These are phyloP conservation scores for Alternaria solani DNA, from an alignment of 2,329 filamentous ascomycete species.

Conservation along the genomic window DNA sequence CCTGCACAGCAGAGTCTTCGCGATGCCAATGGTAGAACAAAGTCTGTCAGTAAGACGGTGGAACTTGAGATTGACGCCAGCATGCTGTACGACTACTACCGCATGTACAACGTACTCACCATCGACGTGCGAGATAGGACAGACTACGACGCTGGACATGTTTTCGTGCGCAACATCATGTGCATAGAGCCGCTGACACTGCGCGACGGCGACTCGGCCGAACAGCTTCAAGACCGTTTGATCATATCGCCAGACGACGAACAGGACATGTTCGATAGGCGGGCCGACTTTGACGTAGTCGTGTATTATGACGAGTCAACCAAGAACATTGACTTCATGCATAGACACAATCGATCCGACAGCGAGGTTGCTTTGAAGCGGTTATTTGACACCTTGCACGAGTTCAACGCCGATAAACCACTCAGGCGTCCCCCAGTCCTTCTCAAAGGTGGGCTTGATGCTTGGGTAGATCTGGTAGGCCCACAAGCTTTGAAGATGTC, in stretches of 20 bases:
- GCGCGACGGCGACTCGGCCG: slow-evolving; percentile 71
- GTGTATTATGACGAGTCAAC: slow-evolving; percentile 86
- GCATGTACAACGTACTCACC: slow-evolving; percentile 73
- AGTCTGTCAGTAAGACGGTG: slow-evolving; percentile 61
- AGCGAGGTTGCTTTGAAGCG: slow-evolving; percentile 67
- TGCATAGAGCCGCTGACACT: slow-evolving; percentile 87
- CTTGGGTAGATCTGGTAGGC: slow-evolving; percentile 87
- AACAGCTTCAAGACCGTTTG: slow-evolving; percentile 72
- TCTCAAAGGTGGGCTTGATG: slow-evolving; percentile 81
- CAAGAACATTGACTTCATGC: slow-evolving; percentile 65
- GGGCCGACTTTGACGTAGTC: slow-evolving; percentile 81
- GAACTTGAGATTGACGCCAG: slow-evolving; percentile 71
- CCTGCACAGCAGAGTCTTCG: slow-evolving; percentile 36
- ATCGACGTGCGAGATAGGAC: slow-evolving; percentile 85
- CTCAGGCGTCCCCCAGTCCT: slow-evolving; percentile 78
- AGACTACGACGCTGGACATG: slow-evolving; percentile 87
- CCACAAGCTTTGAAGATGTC: slow-evolving; percentile 67
- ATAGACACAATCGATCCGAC: slow-evolving; percentile 54
- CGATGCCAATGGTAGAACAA: slow-evolving; percentile 35
- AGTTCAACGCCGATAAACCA: slow-evolving; percentile 82
- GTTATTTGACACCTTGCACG: slow-evolving; percentile 79
- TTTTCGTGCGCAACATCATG: slow-evolving; percentile 82
- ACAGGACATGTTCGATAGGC: slow-evolving; percentile 73
- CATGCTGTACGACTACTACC: slow-evolving; percentile 75
- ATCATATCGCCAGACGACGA: slow-evolving; percentile 78